Evolutionary conservation across 1,139 yeast species (phyloP).

Genomic region (Kodamaea derodonti): DNA sequence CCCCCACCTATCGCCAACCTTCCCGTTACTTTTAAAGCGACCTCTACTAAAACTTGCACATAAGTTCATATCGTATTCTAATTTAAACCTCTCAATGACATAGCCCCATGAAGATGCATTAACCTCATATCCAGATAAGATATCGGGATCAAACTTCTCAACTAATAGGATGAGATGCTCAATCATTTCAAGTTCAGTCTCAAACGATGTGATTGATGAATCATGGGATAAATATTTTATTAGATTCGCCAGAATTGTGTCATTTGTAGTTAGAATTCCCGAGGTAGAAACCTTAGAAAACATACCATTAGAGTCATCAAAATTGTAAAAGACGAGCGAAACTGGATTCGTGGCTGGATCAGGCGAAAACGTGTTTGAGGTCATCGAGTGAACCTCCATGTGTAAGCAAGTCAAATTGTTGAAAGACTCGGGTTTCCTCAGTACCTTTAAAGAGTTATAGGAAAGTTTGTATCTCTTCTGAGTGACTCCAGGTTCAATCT

Average conservation of each 20-base stretch:
- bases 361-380: slow-evolving; percentile 47
- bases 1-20: slow-evolving; percentile 76
- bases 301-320: slow-evolving; percentile 43
- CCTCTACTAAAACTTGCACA: slow-evolving; percentile 44
- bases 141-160: slow-evolving; percentile 75
- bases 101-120: slow-evolving; percentile 89
- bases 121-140: slow-evolving; percentile 80
- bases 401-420: slow-evolving; percentile 52
- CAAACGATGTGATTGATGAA: slow-evolving; percentile 23
- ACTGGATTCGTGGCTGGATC: slow-evolving; percentile 65
- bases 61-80: slow-evolving; percentile 49
- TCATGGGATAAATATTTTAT: neutral
- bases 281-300: slow-evolving; percentile 13
- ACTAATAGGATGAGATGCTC: slow-evolving; percentile 53
- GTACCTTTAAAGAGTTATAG: slow-evolving; percentile 26
- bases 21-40: slow-evolving; percentile 43
- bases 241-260: neutral
- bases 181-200: slow-evolving; percentile 55
- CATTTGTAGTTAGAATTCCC: slow-evolving; percentile 26
- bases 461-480: slow-evolving; percentile 34
- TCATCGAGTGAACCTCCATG: slow-evolving; percentile 65
- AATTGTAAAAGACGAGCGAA: slow-evolving; percentile 58
- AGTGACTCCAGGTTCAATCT: slow-evolving; percentile 45
- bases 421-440: slow-evolving; percentile 44
- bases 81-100: slow-evolving; percentile 59